Conservation (phyloP, 148 eudicot species). For the Fagopyrum homotropicum region DNA sequence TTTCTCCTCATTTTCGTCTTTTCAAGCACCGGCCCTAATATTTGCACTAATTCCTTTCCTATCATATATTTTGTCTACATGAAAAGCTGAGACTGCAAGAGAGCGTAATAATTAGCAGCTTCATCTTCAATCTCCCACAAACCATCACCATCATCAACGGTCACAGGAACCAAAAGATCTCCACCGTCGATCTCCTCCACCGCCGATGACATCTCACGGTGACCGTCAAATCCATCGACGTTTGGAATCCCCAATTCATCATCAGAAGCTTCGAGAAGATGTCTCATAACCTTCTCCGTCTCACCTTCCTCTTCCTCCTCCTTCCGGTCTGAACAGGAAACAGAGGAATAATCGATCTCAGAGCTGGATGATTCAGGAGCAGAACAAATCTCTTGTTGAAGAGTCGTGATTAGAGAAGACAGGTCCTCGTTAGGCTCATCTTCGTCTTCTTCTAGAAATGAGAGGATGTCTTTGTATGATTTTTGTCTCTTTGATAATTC, state of each 20-base stretch:
- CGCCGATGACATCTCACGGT: not conserved
- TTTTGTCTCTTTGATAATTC: slow-evolving; percentile 38
- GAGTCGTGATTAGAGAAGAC: slow-evolving; percentile 42
- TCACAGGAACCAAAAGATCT: slow-evolving; percentile 14
- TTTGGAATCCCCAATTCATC: slow-evolving; percentile 73
- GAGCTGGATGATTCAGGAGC: not conserved
- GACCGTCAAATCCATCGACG: not conserved
- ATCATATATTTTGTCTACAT: slow-evolving; percentile 22
- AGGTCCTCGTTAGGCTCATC: slow-evolving; percentile 44
- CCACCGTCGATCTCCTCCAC: slow-evolving; percentile 20
- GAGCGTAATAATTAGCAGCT: slow-evolving; percentile 59
- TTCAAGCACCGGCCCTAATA: not conserved
- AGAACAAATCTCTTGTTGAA: slow-evolving; percentile 43
- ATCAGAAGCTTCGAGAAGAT: slow-evolving; percentile 86
- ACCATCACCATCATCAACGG: slow-evolving; percentile 28
- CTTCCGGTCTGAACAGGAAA: no score
- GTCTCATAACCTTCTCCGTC: slow-evolving; percentile 24
- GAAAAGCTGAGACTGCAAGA: slow-evolving; percentile 65
- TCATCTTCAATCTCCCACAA: slow-evolving; percentile 89
- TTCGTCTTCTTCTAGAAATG: slow-evolving; percentile 52
- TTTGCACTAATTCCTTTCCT: not conserved
- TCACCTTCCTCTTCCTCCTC: slow-evolving; percentile 25
- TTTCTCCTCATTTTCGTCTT: not conserved
- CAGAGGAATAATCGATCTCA: not conserved
- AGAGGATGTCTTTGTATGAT: slow-evolving; percentile 43